A percentile compares a stretch with the other conserved stretches of the same genome.
Evolutionary conservation across 176 grass and related monocot genomes (phyloP).

Genomic region (Cenchrus americanus): DNA sequence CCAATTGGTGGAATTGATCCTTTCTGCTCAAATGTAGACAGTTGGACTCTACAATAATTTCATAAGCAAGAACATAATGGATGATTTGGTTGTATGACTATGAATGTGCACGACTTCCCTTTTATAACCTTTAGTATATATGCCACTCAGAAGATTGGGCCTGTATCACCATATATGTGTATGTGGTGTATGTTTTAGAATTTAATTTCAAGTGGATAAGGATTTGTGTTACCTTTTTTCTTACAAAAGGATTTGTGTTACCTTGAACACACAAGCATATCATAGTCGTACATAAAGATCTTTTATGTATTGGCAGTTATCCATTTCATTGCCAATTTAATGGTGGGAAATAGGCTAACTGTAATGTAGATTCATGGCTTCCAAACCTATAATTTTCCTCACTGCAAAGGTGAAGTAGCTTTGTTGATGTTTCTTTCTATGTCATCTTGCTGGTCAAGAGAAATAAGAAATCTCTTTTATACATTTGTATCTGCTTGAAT

Average conservation of each 20-base stretch:
- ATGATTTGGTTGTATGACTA: not conserved
- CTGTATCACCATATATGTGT: not conserved
- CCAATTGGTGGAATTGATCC: not conserved
- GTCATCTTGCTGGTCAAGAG: not conserved
- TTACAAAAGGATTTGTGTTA: not conserved
- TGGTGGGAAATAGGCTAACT: not conserved
- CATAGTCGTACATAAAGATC: not conserved
- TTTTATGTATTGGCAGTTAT: not conserved
- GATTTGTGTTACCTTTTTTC: no score
- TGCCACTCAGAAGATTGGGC: not conserved
- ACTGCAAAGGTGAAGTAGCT: not conserved
- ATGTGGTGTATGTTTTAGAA: not conserved
- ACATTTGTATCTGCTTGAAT: not conserved
- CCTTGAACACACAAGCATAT: not conserved
- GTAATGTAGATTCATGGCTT: not conserved
- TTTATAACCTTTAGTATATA: not conserved
- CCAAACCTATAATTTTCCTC: slow-evolving; percentile 13
- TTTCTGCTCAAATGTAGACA: not conserved
- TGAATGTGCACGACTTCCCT: not conserved
- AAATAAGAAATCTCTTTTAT: not conserved
- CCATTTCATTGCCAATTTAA: not conserved
- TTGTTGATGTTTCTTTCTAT: slow-evolving; percentile 13
- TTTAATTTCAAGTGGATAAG: not conserved
- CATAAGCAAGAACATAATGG: not conserved
- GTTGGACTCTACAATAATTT: not conserved